Conservation (phyloP, 495 filamentous ascomycete genomes). For the Aspergillus homomorphus region DNA sequence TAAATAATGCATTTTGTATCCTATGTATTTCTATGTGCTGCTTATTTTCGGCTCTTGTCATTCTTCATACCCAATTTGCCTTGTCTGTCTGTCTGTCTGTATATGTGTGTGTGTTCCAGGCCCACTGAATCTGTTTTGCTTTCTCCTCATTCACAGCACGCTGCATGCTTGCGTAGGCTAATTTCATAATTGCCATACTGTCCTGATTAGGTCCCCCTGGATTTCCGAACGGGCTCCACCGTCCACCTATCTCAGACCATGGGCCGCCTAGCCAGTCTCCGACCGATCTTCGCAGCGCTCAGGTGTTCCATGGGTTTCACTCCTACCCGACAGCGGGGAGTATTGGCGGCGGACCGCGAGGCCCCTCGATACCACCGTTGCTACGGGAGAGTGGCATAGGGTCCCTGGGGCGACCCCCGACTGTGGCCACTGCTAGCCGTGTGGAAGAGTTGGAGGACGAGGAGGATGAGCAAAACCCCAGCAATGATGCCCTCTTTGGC, state of each 20-base stretch:
- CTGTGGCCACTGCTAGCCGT: slow-evolving; percentile 40
- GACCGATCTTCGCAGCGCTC: slow-evolving; percentile 65
- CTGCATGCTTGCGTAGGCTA: slow-evolving; percentile 46
- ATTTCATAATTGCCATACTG: slow-evolving; percentile 27
- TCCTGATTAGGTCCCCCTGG: slow-evolving; percentile 36
- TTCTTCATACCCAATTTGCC: slow-evolving; percentile 30
- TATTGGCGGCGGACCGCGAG: slow-evolving; percentile 33
- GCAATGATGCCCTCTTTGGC: slow-evolving; percentile 70
- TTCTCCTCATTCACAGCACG: slow-evolving; percentile 15
- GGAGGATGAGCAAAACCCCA: slow-evolving; percentile 42
- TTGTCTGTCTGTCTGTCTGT: too few species aligned
- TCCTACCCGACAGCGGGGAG: slow-evolving; percentile 55
- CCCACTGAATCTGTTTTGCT: slow-evolving; percentile 22
- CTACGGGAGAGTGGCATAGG: slow-evolving; percentile 64
- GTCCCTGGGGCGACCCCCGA: slow-evolving; percentile 43
- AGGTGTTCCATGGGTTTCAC: slow-evolving; percentile 75
- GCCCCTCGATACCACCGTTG: slow-evolving; percentile 67
- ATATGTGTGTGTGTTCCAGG: slow-evolving; percentile 20
- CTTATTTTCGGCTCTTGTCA: slow-evolving; percentile 15
- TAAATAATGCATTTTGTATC: slow-evolving; percentile 13
- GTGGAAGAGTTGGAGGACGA: slow-evolving; percentile 28
- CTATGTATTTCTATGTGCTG: slow-evolving; percentile 25
- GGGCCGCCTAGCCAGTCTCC: slow-evolving; percentile 24
- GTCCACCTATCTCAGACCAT: slow-evolving; percentile 25
- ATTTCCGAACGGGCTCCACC: slow-evolving; percentile 33